Evolutionary conservation across 139 green algal genomes (phyloP), one percentile per base, ranked within the genome.

Genomic region (Closterium sp.): DNA sequence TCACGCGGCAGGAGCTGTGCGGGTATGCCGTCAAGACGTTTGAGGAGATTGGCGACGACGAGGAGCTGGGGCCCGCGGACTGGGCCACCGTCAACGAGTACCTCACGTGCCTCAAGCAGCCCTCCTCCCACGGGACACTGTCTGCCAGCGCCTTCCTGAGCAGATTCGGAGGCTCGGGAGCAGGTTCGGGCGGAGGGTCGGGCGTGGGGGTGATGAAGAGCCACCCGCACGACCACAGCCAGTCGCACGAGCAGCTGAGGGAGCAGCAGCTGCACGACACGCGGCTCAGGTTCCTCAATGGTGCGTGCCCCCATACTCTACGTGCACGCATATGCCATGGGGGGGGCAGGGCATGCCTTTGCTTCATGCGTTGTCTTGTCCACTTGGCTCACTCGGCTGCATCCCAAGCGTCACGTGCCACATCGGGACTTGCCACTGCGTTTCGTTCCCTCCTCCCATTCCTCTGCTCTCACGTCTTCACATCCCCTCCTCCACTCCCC

Each of bases 11-110:
- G 8, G 86, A 93, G 86, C 91, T 93, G 66, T 76, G 64, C 55
- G 32, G 12, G 19, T 88, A 84, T 55, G 91, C 91, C 2, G 30
- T 91, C 16, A 35, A 90, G 38, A 84, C 91, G 0, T 93, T 89
- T 9, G 66, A 91, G 86, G 30, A 33, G 28, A 28, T 93, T 2
- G 33, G 43, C 2, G 91, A 89, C 10, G 91, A 93, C 66, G 36
- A 91, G 66, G 86, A 88, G 91, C 91, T 93, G 81, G 91, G 91
- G 8, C 55, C 66, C 16, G 86, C 91, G 35, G 86, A 93, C 31
- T 93, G 84, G 83, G 30, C 33, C 31, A 88, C 84, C 0, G 90
- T 93, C 25, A 33, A 85, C 30, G 34, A 38, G 30, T 92, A 89
- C 89, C 34, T 92, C 30, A 76, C 85, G 21, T 92, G 83, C 81